These are phyloP conservation scores for Colletotrichum eleusines DNA, from an alignment of 2,329 filamentous ascomycete species.

Conservation along the genomic window DNA sequence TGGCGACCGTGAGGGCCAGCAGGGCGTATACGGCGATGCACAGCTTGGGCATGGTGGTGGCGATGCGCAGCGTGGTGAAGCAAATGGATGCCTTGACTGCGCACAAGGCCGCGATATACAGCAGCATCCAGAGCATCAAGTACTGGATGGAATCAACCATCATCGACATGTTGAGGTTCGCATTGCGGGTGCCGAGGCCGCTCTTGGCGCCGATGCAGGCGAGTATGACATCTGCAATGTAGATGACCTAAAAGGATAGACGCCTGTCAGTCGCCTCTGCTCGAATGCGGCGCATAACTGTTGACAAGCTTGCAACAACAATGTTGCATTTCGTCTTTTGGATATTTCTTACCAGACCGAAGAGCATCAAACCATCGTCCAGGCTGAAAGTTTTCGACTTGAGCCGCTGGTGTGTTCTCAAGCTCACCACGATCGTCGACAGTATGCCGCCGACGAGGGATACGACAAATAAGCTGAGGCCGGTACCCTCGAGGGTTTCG, in stretches of 20 bases:
- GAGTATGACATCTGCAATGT: slow-evolving; percentile 42
- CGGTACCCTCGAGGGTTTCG: slow-evolving; percentile 31
- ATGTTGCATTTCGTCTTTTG: too few relatives aligned
- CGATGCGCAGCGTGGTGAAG: slow-evolving; percentile 51
- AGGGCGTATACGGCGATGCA: slow-evolving; percentile 44
- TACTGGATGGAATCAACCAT: slow-evolving; percentile 43
- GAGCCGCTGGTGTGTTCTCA: slow-evolving; percentile 41
- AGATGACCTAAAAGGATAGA: slow-evolving; percentile 25
- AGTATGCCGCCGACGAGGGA: slow-evolving; percentile 41
- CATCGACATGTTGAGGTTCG: slow-evolving; percentile 42
- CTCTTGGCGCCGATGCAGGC: slow-evolving; percentile 42
- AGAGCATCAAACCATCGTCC: slow-evolving; percentile 42
- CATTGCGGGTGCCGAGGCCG: slow-evolving; percentile 44
- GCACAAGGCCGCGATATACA: slow-evolving; percentile 44
- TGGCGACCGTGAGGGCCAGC: slow-evolving; percentile 44
- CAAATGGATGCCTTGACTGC: slow-evolving; percentile 52
- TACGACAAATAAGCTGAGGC: slow-evolving; percentile 42
- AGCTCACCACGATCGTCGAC: slow-evolving; percentile 41
- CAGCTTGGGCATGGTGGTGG: slow-evolving; percentile 43
- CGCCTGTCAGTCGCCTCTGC: background rate
- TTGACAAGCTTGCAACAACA: fast-evolving
- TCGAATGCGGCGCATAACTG: too few relatives aligned
- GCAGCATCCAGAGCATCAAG: slow-evolving; percentile 46
- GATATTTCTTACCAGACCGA: slow-evolving; percentile 35
- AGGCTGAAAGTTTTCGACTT: slow-evolving; percentile 25